Percentiles rank a stretch among this genome's conserved stretches.
These are phyloP conservation scores for Debaryomyces psychrophilus DNA, from an alignment of 1,139 yeast species.

Conservation along the genomic window DNA sequence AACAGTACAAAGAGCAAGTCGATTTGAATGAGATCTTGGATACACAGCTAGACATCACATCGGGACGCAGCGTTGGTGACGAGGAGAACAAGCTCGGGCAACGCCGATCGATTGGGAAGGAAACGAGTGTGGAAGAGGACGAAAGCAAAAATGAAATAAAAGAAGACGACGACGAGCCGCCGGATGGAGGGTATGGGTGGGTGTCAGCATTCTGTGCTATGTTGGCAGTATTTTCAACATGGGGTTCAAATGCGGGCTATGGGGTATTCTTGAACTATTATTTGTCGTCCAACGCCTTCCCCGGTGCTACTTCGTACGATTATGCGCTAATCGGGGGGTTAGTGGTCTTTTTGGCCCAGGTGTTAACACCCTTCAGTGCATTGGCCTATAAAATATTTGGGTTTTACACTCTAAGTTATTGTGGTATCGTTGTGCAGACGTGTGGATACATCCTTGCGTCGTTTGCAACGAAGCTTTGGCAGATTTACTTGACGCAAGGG, in stretches of 20 bases:
- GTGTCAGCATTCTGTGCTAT: constrained; percentile 59
- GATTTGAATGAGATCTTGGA: constrained; percentile 27
- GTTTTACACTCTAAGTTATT: constrained; percentile 34
- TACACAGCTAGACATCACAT: constrained; percentile 26
- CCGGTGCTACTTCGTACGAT: constrained; percentile 60
- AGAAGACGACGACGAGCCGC: constrained; percentile 35
- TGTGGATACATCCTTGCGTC: constrained; percentile 67
- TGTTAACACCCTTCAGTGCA: constrained; percentile 56
- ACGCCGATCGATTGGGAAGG: neutral
- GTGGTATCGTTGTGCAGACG: constrained; percentile 57
- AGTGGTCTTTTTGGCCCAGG: constrained; percentile 59
- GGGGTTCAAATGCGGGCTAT: constrained; percentile 76
- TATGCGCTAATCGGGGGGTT: constrained; percentile 74
- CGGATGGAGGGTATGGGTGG: constrained; percentile 78
- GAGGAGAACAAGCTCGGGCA: constrained; percentile 3
- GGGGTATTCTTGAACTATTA: constrained; percentile 70
- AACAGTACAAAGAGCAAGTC: constrained; percentile 21
- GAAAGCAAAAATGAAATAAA: constrained; percentile 12
- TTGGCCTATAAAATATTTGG: constrained; percentile 40
- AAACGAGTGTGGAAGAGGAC: neutral
- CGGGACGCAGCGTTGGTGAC: constrained; percentile 15
- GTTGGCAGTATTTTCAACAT: constrained; percentile 54
- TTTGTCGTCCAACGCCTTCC: constrained; percentile 46
- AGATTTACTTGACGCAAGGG: constrained; percentile 72
- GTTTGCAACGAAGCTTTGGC: constrained; percentile 62